Conservation (phyloP, 1,284 basidiomycete species). For the Ganoderma sp. region DNA sequence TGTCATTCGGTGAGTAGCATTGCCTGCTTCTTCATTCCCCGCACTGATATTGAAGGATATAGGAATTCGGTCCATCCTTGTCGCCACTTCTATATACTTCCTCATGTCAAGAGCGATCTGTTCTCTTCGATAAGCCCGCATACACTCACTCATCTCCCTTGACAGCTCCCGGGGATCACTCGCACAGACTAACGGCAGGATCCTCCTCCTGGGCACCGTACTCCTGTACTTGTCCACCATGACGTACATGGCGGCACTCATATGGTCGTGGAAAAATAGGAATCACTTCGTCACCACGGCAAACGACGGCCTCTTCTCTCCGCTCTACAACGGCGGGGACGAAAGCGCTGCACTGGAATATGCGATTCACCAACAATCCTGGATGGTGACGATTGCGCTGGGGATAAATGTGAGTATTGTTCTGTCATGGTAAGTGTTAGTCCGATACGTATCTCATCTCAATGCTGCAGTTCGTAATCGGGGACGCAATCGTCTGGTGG, state of each 20-base stretch:
- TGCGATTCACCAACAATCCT: neutral
- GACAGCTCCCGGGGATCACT: neutral
- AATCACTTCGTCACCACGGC: neutral
- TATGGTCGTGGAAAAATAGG: neutral
- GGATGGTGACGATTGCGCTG: slow-evolving; percentile 4
- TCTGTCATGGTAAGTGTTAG: too few species aligned
- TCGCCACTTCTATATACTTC: too few species aligned
- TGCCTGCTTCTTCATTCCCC: too few species aligned
- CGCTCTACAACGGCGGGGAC: neutral
- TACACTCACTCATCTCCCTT: too few species aligned
- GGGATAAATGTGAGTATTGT: neutral
- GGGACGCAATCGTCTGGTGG: slow-evolving; percentile 13
- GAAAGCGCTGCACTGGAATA: neutral
- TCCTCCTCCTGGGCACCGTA: neutral
- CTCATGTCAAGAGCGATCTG: too few species aligned
- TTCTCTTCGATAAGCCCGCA: too few species aligned
- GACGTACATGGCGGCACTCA: neutral
- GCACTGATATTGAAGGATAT: too few species aligned
- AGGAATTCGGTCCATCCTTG: too few species aligned
- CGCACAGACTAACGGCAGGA: neutral
- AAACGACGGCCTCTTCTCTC: neutral
- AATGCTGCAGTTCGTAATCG: neutral
- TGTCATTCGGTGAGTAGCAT: too few species aligned
- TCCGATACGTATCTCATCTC: neutral
- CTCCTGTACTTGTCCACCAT: neutral